Percentiles rank a stretch among this genome's conserved stretches.
Conservation (phyloP, 345 rosid genomes). For the Pugionium dolabratum region DNA sequence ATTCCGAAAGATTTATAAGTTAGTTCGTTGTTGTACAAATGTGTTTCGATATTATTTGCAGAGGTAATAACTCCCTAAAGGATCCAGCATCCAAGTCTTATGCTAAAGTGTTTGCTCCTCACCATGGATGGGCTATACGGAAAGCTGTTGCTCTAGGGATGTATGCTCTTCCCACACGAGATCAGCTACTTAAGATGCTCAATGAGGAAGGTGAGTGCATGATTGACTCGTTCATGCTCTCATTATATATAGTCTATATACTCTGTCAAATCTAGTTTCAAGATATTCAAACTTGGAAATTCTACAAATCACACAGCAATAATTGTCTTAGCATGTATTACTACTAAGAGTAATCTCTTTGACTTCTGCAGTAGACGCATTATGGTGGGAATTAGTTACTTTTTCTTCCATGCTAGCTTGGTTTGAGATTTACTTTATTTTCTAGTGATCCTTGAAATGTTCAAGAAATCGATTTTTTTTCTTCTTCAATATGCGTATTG, state of each 20-base stretch:
- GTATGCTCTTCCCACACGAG: constrained; percentile 91
- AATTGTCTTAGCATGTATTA: not conserved
- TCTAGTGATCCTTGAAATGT: not conserved
- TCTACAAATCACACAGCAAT: not conserved
- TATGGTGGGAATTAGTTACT: not conserved
- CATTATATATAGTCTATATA: not conserved
- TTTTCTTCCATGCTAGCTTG: not conserved
- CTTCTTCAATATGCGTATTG: not conserved
- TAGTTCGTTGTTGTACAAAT: not conserved
- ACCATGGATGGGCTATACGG: constrained; percentile 95
- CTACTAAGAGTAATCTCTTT: not conserved
- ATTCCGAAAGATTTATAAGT: not conserved
- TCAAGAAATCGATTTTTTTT: not conserved
- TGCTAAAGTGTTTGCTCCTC: constrained; percentile 87
- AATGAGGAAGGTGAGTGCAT: constrained; percentile 81
- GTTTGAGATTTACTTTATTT: constrained; percentile 11
- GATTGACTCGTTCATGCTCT: constrained; percentile 27
- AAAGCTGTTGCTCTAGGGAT: constrained; percentile 91
- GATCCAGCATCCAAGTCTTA: constrained; percentile 92
- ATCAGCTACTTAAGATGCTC: constrained; percentile 70
- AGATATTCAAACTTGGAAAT: constrained; percentile 5
- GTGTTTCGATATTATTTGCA: constrained; percentile 28
- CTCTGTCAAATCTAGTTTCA: not conserved
- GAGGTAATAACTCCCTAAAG: constrained; percentile 71
- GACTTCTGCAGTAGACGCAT: constrained; percentile 6